These are phyloP conservation scores for Aleurites moluccanus DNA, from an alignment of 441 rosid species.

Conservation along the genomic window DNA sequence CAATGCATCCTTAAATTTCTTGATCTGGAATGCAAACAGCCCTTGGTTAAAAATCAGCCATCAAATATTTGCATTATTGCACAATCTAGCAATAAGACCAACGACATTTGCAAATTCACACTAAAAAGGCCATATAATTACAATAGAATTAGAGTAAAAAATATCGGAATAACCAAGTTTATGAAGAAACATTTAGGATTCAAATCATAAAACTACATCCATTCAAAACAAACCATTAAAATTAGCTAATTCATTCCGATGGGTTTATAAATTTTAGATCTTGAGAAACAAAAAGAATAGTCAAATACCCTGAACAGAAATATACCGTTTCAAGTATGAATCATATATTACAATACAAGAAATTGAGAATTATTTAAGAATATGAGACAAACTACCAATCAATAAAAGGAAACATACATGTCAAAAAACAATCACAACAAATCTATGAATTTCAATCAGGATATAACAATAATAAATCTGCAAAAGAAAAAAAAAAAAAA, in stretches of 20 bases:
- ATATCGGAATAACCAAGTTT: background rate
- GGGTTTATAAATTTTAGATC: background rate
- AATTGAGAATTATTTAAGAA: background rate
- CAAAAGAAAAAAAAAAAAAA: background rate
- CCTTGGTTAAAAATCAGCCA: background rate
- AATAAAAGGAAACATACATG: background rate
- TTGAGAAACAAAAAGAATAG: background rate
- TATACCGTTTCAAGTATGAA: too few species aligned
- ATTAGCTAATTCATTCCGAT: too few species aligned
- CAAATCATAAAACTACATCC: background rate
- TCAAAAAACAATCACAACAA: background rate
- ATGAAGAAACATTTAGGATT: background rate
- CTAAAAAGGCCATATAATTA: background rate
- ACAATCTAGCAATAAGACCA: too few species aligned
- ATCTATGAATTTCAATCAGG: background rate
- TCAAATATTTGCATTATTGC: background rate
- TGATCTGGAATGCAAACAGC: constrained; percentile 47
- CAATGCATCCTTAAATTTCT: constrained; percentile 87
- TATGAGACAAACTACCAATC: background rate
- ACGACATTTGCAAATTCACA: too few species aligned
- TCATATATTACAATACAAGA: background rate
- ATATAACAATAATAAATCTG: background rate
- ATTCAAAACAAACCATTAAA: too few species aligned
- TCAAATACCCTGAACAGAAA: background rate
- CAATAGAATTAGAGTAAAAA: background rate